Base-by-base conservation (phyloP, 2,329 filamentous ascomycete genomes). In the Botryotinia globosa region DNA sequence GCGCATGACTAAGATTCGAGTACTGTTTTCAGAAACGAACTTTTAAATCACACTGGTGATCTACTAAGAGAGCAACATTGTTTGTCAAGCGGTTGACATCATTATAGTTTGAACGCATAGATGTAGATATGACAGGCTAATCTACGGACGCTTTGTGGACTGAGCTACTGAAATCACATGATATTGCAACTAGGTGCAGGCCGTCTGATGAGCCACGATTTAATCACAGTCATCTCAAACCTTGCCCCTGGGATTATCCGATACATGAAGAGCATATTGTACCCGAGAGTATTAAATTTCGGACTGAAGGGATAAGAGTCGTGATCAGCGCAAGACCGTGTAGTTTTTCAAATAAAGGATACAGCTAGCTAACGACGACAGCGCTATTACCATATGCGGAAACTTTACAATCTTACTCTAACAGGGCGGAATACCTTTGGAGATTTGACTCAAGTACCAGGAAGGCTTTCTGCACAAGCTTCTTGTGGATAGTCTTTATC, bases 151-250 rank as follows among this genome's bases (percentile, higher is more conserved):
- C 51, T 9, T 61, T 37, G 25, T 61, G 58, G 9, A 14, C 32
- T 22, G 8, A 12, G 25, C 14, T 10, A 25, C 7, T 2, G 1
- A 42, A 7, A 62, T 42, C 59, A 62, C 59, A 62, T 62, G 34
- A n/a, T 62, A 14, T 18, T 7, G 1, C 0, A 56, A 8, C 16
- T 6, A 18, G 6, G n/a, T 18, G 3, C 2, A 18, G 4, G 4
- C 4, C 25, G 12, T 58, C 54, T 58, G 54, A 58, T 29, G 25
- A n/a, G 48, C 48, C 48, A n/a, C 25, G 12, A n/a, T 51, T 51
- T 2, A 25, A 51, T n/a, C 48, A 25, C 25, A 45, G 25, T 29
- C 25, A 29, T 29, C n/a, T 54, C 25, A 56, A 7, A 3, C n/a
- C 51, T 48, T 4, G 45, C 20, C 4, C 0, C 45, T 29, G 6